phyloP scores from a whole-genome alignment of 768 basidiomycete species.

The Suillus ampliporus region DNA sequence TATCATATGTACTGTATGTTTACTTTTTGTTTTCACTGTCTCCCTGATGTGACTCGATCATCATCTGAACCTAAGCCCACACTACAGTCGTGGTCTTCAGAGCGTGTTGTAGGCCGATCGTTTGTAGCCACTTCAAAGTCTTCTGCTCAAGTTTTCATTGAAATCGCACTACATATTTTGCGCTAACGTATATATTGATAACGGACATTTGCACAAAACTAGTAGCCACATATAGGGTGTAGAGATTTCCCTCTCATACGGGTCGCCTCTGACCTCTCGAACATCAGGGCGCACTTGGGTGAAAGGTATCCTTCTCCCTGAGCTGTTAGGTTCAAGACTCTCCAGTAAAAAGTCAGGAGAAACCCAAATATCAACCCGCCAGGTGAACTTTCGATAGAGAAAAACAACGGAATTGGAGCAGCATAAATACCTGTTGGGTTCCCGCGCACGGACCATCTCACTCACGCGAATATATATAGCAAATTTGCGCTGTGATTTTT shows the following conservation, averaged over 20 bases:
- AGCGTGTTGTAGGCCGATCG: no score
- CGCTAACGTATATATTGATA: background rate
- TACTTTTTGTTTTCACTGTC: no score
- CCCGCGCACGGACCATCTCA: conserved; percentile 60
- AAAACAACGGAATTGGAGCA: background rate
- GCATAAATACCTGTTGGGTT: conserved; percentile 22
- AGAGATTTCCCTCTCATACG: conserved; percentile 61
- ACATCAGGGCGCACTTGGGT: conserved; percentile 71
- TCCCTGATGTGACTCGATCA: background rate
- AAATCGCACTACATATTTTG: background rate
- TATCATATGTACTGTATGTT: background rate
- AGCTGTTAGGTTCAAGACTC: conserved; percentile 59
- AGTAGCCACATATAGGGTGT: background rate
- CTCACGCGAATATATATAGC: conserved; percentile 32
- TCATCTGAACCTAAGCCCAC: no score
- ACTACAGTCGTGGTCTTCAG: no score
- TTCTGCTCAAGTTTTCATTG: no score
- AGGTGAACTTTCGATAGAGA: conserved; percentile 74
- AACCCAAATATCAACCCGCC: conserved; percentile 76
- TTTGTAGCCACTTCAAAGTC: no score
- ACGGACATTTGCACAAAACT: background rate
- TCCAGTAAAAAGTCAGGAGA: conserved; percentile 41
- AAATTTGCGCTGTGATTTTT: conserved; percentile 20
- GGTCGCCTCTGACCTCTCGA: conserved; percentile 58
- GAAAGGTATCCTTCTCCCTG: conserved; percentile 65